Evolutionary conservation across 225 moss, liverwort and hornwort species (phyloP).

Genomic region (Rhytidiadelphus loreus): DNA sequence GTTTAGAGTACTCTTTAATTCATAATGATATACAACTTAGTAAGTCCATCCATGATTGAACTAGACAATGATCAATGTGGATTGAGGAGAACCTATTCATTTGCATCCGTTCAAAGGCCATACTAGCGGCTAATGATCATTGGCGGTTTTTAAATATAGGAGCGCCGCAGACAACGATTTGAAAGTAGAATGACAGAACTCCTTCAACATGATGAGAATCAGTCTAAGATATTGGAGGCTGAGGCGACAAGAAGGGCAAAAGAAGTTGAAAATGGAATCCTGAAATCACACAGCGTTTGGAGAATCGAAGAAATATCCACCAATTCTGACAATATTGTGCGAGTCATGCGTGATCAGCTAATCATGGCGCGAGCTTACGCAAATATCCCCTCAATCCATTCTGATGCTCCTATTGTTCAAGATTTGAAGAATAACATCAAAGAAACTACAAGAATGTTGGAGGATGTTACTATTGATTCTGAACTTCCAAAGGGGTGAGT

Average conservation of each 20-base stretch:
- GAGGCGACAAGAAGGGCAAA: constrained; percentile 34
- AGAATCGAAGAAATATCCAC: constrained; percentile 24
- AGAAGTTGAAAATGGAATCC: constrained; percentile 21
- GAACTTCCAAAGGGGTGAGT: constrained; percentile 32
- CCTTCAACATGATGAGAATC: constrained; percentile 38
- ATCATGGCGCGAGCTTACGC: constrained; percentile 28
- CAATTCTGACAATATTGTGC: constrained; percentile 32
- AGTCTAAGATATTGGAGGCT: constrained; percentile 28
- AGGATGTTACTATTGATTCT: constrained; percentile 19
- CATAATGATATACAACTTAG: too few relatives aligned
- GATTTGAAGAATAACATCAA: constrained; percentile 30
- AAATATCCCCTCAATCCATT: constrained; percentile 12
- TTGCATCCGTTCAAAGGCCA: not conserved
- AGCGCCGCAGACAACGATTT: constrained; percentile 42
- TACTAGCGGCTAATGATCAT: not conserved
- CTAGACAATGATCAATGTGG: not conserved
- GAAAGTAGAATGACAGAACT: constrained; percentile 55
- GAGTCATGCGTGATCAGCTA: constrained; percentile 29
- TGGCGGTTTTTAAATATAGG: constrained; percentile 12
- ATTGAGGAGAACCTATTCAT: not conserved
- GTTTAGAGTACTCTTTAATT: not conserved
- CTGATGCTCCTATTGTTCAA: constrained; percentile 11
- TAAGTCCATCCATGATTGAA: not conserved
- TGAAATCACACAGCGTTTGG: constrained; percentile 46
- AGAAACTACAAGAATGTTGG: constrained; percentile 24